A percentile compares a stretch with the other conserved stretches of the same genome.
Evolutionary conservation across 495 filamentous ascomycete genomes (phyloP).

Genomic region (Neurospora cerealis): DNA sequence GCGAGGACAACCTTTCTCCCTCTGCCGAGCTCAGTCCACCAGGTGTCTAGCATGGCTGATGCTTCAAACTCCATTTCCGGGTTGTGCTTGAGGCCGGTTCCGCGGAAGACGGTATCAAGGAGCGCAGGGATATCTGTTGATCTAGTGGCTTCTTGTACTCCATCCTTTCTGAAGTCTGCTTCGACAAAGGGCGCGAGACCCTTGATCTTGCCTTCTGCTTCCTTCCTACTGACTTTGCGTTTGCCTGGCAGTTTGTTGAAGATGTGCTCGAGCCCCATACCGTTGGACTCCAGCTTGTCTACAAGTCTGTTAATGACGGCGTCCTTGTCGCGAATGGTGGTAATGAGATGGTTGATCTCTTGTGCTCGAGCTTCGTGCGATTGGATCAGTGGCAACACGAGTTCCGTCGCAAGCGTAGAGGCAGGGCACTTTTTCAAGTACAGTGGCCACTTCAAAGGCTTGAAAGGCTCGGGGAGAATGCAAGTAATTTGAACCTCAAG

Average conservation of each 20-base stretch:
- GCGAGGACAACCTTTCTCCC: conserved; percentile 17
- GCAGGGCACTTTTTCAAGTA: conserved; percentile 44
- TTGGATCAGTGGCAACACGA: conserved; percentile 61
- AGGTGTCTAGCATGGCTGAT: conserved; percentile 29
- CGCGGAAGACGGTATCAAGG: conserved; percentile 26
- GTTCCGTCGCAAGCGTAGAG: conserved; percentile 44
- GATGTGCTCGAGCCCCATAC: conserved; percentile 55
- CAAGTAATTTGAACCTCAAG: conserved; percentile 51
- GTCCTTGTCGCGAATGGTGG: conserved; percentile 65
- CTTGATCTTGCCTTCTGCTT: conserved; percentile 41
- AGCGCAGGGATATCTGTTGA: conserved; percentile 26
- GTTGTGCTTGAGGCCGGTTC: conserved; percentile 15
- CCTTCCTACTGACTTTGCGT: conserved; percentile 32
- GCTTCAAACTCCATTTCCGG: conserved; percentile 18
- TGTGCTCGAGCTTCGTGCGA: conserved; percentile 41
- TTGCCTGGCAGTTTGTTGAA: conserved; percentile 57
- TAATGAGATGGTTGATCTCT: conserved; percentile 45
- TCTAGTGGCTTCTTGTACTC: conserved; percentile 12
- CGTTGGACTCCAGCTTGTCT: conserved; percentile 65
- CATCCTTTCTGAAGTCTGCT: conserved; percentile 34
- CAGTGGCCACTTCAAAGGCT: conserved; percentile 61
- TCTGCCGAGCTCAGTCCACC: conserved; percentile 39
- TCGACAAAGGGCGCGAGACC: conserved; percentile 46
- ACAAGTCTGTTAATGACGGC: conserved; percentile 61
- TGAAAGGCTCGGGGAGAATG: conserved; percentile 55